Base-by-base conservation (phyloP, 257 asterid species). In the Agastache rugosa region DNA sequence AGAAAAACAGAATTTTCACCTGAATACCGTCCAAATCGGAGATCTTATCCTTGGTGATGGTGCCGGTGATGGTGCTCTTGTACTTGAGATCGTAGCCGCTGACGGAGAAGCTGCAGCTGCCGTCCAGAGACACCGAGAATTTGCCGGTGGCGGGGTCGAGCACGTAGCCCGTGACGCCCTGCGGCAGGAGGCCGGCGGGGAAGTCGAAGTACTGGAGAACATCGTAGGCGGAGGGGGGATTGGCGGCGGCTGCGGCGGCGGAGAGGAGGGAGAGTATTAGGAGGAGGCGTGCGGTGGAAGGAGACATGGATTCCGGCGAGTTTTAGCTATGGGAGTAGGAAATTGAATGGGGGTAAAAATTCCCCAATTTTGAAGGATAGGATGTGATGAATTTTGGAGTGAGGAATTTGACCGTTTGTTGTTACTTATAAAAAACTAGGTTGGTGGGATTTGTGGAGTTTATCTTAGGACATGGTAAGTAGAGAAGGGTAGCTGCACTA, bases 151-250 rank as follows among this genome's bases (percentile, higher is more conserved):
- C n/a, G 12, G 72, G 11, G 87, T 93, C 87, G 8, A 93, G 78
- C 29, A 85, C 85, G 81, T 91, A 93, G 86, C 79, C 19, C n/a
- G 83, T 81, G 27, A 88, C 93, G 27, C 97, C 97, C 31, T 59
- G 25, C 2, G 98, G 97, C 14, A 93, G 93, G 68, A 93, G 81
- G 0, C 98, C 98, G 2, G 59, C 67, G 5, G 98, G 98, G 29
- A 91, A 91, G 23, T 70, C 91, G 85, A 88, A 93, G 5, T 75
- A 75, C 48, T 44, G 77, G 69, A 91, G 80, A 2, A 77, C 82
- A 3, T 91, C 80, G 85, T 91, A 91, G 2, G 75, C 97, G 0
- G 96, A 50, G 22, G 73, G 85, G 15, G 56, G 37, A 14, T 58
- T 37, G 42, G 42, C 63, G 45, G 67, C 78, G 67, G 77, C 11